A percentile compares a stretch with the other conserved stretches of the same genome.
phyloP scores from a whole-genome alignment of 1,284 basidiomycete genomes.

The Fistulinella cinereoalba region DNA sequence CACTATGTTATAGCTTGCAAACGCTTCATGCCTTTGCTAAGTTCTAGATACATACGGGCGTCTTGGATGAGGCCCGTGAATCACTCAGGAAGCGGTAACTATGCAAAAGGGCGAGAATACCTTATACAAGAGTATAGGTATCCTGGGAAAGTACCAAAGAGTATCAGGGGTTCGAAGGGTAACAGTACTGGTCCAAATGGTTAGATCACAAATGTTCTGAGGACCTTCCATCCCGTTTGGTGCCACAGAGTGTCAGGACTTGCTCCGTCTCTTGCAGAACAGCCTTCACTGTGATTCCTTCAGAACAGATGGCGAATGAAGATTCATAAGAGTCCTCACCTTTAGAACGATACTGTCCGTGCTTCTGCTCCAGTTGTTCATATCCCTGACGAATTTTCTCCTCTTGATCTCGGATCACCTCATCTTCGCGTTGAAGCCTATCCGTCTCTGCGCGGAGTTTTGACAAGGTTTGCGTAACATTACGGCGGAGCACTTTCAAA shows the following conservation, averaged over 20 bases:
- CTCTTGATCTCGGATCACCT: conserved; percentile 53
- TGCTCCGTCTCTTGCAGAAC: conserved; percentile 57
- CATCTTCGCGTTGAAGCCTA: conserved; percentile 52
- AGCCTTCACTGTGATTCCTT: conserved; percentile 47
- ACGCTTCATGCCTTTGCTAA: no score
- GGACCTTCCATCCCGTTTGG: conserved; percentile 36
- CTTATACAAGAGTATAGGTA: conserved; percentile 6
- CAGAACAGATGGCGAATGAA: conserved; percentile 1
- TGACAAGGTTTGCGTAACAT: conserved; percentile 52
- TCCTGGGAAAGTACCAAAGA: not conserved
- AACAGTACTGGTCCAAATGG: not conserved
- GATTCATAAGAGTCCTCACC: conserved; percentile 40
- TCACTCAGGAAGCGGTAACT: no score
- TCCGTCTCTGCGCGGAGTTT: conserved; percentile 55
- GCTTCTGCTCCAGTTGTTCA: conserved; percentile 55
- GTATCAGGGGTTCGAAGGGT: not conserved
- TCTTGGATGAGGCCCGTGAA: no score
- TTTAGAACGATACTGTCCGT: conserved; percentile 53
- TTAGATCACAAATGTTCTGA: not conserved
- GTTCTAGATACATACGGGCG: no score
- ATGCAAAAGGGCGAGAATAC: no score
- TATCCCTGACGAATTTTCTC: conserved; percentile 50
- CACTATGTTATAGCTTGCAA: no score
- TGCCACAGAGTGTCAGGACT: conserved; percentile 45
- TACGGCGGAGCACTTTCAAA: conserved; percentile 52